These are phyloP conservation scores for Coniochaeta sp. DNA, from an alignment of 2,329 filamentous ascomycete genomes.

Conservation along the genomic window DNA sequence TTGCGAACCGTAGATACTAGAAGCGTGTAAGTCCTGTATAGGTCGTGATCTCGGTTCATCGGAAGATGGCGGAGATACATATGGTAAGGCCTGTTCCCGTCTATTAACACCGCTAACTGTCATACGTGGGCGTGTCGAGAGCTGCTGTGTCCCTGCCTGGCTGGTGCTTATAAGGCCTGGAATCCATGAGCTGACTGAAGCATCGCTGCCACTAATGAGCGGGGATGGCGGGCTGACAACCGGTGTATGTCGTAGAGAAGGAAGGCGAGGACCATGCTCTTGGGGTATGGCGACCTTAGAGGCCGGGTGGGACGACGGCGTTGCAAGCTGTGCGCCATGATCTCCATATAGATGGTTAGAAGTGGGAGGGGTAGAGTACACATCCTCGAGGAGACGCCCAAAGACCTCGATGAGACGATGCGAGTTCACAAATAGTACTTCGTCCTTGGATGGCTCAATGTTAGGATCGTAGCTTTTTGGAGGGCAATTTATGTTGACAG, in stretches of 20 bases:
- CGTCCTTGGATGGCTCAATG: conserved; percentile 63
- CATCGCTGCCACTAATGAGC: neutral
- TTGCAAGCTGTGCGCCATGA: neutral
- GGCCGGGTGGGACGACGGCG: neutral
- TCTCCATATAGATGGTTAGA: neutral
- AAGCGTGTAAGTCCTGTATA: neutral
- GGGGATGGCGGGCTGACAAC: neutral
- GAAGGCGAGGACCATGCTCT: neutral
- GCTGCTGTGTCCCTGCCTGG: neutral
- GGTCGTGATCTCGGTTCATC: no score
- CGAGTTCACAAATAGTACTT: conserved; percentile 60
- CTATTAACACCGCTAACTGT: neutral
- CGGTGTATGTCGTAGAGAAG: neutral
- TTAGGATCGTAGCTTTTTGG: conserved; percentile 62
- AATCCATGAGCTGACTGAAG: neutral
- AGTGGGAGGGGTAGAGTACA: conserved; percentile 22
- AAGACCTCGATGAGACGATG: conserved; percentile 35
- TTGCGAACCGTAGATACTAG: neutral
- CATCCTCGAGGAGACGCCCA: conserved; percentile 29
- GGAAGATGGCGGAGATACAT: neutral
- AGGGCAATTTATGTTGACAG: conserved; percentile 55
- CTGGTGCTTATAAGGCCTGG: neutral
- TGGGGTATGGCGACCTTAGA: neutral
- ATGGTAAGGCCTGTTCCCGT: neutral
- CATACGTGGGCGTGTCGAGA: neutral